phyloP scores from a whole-genome alignment of 2,329 filamentous ascomycete genomes.

The Penicillium vulpinum region DNA sequence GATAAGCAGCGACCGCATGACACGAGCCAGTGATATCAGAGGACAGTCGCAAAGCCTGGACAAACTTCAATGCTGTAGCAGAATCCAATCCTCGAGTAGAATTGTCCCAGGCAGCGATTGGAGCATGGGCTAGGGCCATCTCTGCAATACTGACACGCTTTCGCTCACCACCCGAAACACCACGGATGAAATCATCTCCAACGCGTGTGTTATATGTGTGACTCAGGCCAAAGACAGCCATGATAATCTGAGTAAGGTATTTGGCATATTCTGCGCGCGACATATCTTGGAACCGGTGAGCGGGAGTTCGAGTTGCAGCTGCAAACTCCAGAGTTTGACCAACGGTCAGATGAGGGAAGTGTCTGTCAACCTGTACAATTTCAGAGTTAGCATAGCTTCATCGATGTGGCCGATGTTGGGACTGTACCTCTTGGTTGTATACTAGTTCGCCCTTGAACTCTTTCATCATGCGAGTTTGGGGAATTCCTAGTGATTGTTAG shows the following conservation, averaged over 20 bases:
- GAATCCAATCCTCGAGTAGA: constrained; percentile 49
- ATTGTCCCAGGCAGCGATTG: constrained; percentile 46
- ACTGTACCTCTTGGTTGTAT: constrained; percentile 48
- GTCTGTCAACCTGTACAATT: constrained; percentile 69
- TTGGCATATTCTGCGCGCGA: constrained; percentile 39
- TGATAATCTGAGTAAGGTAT: constrained; percentile 46
- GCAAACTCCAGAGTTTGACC: constrained; percentile 77
- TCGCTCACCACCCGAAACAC: constrained; percentile 60
- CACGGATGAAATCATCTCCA: constrained; percentile 56
- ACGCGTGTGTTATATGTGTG: constrained; percentile 54
- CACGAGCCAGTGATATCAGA: constrained; percentile 49
- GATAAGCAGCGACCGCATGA: constrained; percentile 55
- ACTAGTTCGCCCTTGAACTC: constrained; percentile 42
- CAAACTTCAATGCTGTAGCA: constrained; percentile 56
- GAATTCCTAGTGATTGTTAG: constrained; percentile 17
- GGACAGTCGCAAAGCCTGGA: constrained; percentile 48
- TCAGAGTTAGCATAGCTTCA: neutral
- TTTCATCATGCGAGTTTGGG: constrained; percentile 32
- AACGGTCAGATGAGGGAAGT: constrained; percentile 65
- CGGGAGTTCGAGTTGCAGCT: constrained; percentile 61
- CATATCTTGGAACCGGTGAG: constrained; percentile 28
- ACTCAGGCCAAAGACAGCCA: constrained; percentile 39
- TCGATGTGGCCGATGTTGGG: neutral
- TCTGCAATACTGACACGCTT: constrained; percentile 64
- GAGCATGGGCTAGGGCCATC: constrained; percentile 46